These are phyloP conservation scores for Biscogniauxia mediterranea DNA, from an alignment of 2,329 filamentous ascomycete species.

Conservation along the genomic window DNA sequence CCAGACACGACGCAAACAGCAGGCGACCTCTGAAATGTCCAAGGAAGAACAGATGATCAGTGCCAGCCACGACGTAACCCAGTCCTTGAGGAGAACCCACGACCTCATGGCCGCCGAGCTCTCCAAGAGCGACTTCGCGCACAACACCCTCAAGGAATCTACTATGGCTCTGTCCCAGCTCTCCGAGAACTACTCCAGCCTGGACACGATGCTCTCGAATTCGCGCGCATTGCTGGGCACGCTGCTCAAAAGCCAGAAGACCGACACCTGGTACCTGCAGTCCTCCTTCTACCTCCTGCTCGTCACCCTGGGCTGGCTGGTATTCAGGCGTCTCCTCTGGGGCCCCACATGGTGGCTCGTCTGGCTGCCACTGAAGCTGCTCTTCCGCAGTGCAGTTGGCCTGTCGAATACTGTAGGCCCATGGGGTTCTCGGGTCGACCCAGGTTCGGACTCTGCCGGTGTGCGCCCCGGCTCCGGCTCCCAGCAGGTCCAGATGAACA, in stretches of 20 bases:
- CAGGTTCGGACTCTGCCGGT: slow-evolving; percentile 22
- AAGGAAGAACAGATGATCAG: slow-evolving; percentile 69
- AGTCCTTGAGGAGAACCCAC: slow-evolving; percentile 80
- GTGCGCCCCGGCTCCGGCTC: slow-evolving; percentile 16
- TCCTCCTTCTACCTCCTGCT: slow-evolving; percentile 82
- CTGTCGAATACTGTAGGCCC: slow-evolving; percentile 52
- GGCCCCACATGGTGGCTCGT: slow-evolving; percentile 89
- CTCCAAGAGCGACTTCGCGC: slow-evolving; percentile 81
- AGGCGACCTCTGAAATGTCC: slow-evolving; percentile 34
- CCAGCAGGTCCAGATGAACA: slow-evolving; percentile 29
- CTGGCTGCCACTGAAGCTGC: slow-evolving; percentile 72
- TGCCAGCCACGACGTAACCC: slow-evolving; percentile 80
- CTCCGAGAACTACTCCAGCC: slow-evolving; percentile 74
- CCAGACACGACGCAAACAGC: slow-evolving; percentile 34
- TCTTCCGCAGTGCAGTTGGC: slow-evolving; percentile 58
- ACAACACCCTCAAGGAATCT: slow-evolving; percentile 82
- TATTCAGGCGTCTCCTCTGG: slow-evolving; percentile 82
- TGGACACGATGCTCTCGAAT: slow-evolving; percentile 73
- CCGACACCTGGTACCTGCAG: slow-evolving; percentile 96
- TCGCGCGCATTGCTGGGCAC: slow-evolving; percentile 75
- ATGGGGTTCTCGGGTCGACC: slow-evolving; percentile 28
- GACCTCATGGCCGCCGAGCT: slow-evolving; percentile 83
- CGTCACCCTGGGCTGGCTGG: slow-evolving; percentile 76
- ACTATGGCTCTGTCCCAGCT: slow-evolving; percentile 79
- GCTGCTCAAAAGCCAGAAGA: slow-evolving; percentile 84